Evolutionary conservation across 768 basidiomycete genomes (phyloP).

Genomic region (Boletus bicolor): DNA sequence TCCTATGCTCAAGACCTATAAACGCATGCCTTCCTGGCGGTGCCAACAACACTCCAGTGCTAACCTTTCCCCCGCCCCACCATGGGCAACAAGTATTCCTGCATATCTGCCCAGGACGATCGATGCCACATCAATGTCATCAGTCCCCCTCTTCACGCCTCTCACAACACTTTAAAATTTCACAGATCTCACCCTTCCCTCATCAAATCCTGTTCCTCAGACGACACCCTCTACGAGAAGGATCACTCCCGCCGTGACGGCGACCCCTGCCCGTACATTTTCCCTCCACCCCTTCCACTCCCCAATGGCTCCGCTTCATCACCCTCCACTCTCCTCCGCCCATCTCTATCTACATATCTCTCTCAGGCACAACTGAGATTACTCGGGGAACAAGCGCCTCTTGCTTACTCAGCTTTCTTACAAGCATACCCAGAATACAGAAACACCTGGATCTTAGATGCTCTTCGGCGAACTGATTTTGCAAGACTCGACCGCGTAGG

Average conservation of each 20-base stretch:
- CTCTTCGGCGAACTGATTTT: slow-evolving; percentile 62
- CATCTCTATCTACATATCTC: slow-evolving; percentile 24
- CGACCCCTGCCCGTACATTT: neutral
- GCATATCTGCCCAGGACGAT: slow-evolving; percentile 10
- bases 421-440: slow-evolving; percentile 51
- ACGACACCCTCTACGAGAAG: slow-evolving; percentile 40
- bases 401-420: slow-evolving; percentile 50
- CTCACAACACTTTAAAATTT: slow-evolving; percentile 41
- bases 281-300: neutral
- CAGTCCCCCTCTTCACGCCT: slow-evolving; percentile 11
- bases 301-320: neutral
- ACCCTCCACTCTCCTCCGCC: neutral
- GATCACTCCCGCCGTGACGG: slow-evolving; percentile 12
- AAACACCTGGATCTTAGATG: slow-evolving; percentile 68
- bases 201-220: slow-evolving; percentile 36
- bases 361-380: slow-evolving; percentile 22
- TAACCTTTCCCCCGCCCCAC: neutral
- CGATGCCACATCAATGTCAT: slow-evolving; percentile 4
- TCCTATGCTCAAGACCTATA: slow-evolving; percentile 12
- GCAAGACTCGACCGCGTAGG: slow-evolving; percentile 53
- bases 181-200: slow-evolving; percentile 35
- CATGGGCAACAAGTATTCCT: slow-evolving; percentile 35
- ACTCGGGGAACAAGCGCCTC: slow-evolving; percentile 35
- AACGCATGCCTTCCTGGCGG: slow-evolving; percentile 3
- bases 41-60: neutral